Base-by-base conservation (phyloP, 1,139 yeast species). In the Scheffersomyces illinoinensis region DNA sequence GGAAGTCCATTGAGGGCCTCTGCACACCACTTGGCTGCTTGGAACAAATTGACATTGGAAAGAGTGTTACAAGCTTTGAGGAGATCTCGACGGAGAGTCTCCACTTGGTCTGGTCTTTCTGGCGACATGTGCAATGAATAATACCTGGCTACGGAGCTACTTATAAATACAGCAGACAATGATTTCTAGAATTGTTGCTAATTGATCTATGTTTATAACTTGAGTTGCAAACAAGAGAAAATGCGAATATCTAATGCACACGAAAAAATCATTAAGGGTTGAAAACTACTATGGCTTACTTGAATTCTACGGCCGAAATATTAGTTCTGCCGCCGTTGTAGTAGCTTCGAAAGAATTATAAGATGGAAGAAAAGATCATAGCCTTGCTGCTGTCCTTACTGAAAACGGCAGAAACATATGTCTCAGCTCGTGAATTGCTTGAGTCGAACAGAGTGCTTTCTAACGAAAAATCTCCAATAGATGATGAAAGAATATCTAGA, bases 11-110 rank as follows among this genome's bases (percentile, higher is more conserved):
- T 84, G 46, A 91, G 76, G 0, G 96, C 96, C 68, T 92, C 97
- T 1, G 92, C 88, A 58, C 80, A 81, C 97, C 97, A 91, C 77
- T 91, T 91, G 7, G 95, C 83, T 0, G 92, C 86, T 59, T 88
- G 89, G 67, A 81, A 82, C 17, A 91, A 76, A 63, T 88, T 84
- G 62, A 90, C 75, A 47, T 76, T 70, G 7, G 75, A 60, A 18
- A 81, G 70, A 24, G 64, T 61, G 19, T 63, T 65, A 33, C 71
- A 67, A 3, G 81, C 75, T 7, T 64, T 67, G 61, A 65, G 69
- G 14, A 78, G 65, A 26, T 72, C 72, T 10, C 52, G 58, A 46
- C 77, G 66, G 47, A 76, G 64, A 49, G 52, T 59, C 20, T 57
- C 61, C 5, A 54, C 54, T 12, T 24, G 21, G 4, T 55, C 59